These are phyloP conservation scores for Pseudomassariella vexata DNA, from an alignment of 2,329 filamentous ascomycete species.

Conservation along the genomic window DNA sequence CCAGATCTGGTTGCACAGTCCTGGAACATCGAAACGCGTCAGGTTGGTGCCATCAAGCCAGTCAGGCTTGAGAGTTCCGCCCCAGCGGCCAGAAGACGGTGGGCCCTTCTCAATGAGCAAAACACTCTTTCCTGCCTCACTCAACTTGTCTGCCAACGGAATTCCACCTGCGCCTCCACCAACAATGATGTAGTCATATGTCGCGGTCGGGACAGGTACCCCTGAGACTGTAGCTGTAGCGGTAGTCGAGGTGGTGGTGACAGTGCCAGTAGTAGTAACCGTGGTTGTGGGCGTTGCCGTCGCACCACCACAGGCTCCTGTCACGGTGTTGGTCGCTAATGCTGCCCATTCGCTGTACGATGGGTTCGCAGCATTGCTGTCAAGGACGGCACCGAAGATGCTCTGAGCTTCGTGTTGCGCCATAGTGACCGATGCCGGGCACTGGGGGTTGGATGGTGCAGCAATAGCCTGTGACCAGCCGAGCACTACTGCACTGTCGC, in stretches of 20 bases:
- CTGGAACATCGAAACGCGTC: slow-evolving; percentile 67
- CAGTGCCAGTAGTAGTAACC: slow-evolving; percentile 10
- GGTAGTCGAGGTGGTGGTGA: slow-evolving; percentile 16
- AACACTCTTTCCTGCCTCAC: slow-evolving; percentile 59
- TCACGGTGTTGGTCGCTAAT: slow-evolving; percentile 34
- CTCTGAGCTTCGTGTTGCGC: slow-evolving; percentile 51
- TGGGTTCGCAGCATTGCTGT: slow-evolving; percentile 28
- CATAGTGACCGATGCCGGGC: slow-evolving; percentile 38
- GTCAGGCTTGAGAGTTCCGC: slow-evolving; percentile 52
- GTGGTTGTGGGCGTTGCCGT: slow-evolving; percentile 22
- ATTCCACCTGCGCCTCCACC: slow-evolving; percentile 57
- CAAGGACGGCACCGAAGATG: slow-evolving; percentile 42
- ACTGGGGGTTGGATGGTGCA: slow-evolving; percentile 33
- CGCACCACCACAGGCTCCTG: slow-evolving; percentile 25
- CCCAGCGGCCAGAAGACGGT: slow-evolving; percentile 57
- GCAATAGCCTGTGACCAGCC: slow-evolving; percentile 50
- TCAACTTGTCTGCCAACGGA: slow-evolving; percentile 54
- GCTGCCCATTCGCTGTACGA: slow-evolving; percentile 38
- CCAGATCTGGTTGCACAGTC: slow-evolving; percentile 68
- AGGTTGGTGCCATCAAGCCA: slow-evolving; percentile 52
- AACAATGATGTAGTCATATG: slow-evolving; percentile 57
- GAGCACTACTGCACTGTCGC: slow-evolving; percentile 36
- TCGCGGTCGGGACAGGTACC: slow-evolving; percentile 22
- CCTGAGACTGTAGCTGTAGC: slow-evolving; percentile 23
- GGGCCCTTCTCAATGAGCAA: slow-evolving; percentile 58